Evolutionary conservation across 1,284 basidiomycete species (phyloP), one percentile per base, ranked within the genome.

Genomic region (Malassezia pachydermatis): DNA sequence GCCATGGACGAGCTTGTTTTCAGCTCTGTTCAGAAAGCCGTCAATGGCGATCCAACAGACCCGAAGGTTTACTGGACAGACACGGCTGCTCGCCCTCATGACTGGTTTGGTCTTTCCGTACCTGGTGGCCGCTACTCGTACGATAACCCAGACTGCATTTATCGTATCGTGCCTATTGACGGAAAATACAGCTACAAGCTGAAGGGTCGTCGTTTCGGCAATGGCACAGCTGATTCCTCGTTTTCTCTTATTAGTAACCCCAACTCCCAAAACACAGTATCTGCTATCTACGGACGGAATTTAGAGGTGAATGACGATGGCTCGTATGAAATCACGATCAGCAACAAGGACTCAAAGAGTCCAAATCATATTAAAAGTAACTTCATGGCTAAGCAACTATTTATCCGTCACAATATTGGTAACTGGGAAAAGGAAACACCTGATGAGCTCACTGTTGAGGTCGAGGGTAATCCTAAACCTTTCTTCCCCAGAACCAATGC

Each of bases 141-240:
- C 29, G 50, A 52, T 35, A 52, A 52, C 29, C 50, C 50, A 9
- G 50, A 52, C 45, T 47, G 50, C 27, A 41, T 52, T 17, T 52
- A 52, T 33, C 44, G 50, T 8, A 33, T 24, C 8, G 28, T 52
- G 9, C 50, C 50, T 10, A 47, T 52, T 10, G 38, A 35, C 40
- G 24, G n/a, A 44, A 36, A 52, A n/a, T 42, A 52, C 39, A 52
- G 23, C 5, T 52, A 52, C 30, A 36, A 34, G 29, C 14, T 52
- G 10, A 27, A 32, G 8, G 50, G 50, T 8, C 50, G 45, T 13
- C 43, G 40, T 11, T 37, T 33, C 29, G 40, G 40, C 27, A 38
- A 43, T 14, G 50, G 50, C 19, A 27, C 40, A 9, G 23, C 50
- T 3, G 50, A 52, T 24, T 9, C 19, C 4, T 47, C 44, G 8